Evolutionary conservation across 306 rosid species (phyloP), one percentile per base, ranked within the genome.

Genomic region (Prunus dulcis): DNA sequence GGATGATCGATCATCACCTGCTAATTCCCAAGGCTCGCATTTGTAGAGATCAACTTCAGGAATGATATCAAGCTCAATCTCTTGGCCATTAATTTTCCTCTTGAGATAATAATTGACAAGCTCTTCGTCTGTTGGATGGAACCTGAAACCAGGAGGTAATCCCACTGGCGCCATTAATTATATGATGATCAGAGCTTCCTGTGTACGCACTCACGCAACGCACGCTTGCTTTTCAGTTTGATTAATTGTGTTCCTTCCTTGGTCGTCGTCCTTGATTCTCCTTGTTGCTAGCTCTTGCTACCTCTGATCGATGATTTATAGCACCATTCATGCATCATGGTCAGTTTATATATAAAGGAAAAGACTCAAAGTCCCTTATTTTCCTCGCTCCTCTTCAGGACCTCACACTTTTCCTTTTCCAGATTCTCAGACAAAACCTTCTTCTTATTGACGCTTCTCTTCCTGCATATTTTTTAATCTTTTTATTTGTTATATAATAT

Each of bases 1-100:
- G 25, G 9, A 50, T 13, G 23, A 58, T 60, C 17, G 30, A 15
- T 15, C 7, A 72, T n/a, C 10, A 93, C 98, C 98, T 88, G 99
- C 92, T 80, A 95, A 85, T 60, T 95, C 99, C 99, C 99, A 95
- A 3, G 99, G 99, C 82, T 95, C 99, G 78, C 99, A 95, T 92
- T 95, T 92, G 93, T 95, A 95, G 86, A 95, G 97, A 90, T 95
- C 99, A 77, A 95, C 93, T 78, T 95, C 97, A 61, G 99, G 99
- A 76, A 95, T 92, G 82, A 95, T 95, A 72, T 95, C 99, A 71
- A 95, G 97, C 81, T 95, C 99, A 69, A 95, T 95, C 84, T 92
- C 96, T 84, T 86, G 97, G 83, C 97, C 96, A 49, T 82, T 88
- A 82, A 95, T 90, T 79, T 95, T 95, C 75, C 96, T 84, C 82